A percentile compares a stretch with the other conserved stretches of the same genome.
Conservation (phyloP, 495 filamentous ascomycete species). For the Pyrenopolyporus hunteri region DNA sequence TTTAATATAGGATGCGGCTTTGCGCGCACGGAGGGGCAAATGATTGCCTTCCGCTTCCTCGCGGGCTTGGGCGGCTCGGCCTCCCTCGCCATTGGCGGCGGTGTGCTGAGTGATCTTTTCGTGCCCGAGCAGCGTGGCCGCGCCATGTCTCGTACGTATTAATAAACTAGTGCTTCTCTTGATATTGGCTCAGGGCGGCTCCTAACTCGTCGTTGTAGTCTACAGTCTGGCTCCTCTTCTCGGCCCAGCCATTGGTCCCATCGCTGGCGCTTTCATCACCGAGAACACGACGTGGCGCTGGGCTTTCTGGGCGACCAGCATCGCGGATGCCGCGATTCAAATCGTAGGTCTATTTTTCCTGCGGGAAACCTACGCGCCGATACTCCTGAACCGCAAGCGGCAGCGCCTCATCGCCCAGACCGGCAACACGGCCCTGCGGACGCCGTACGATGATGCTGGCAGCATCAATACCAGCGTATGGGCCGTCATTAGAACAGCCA, state of each 20-base stretch:
- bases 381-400: constrained; percentile 63
- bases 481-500: constrained; percentile 49
- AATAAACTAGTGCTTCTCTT: too few species aligned
- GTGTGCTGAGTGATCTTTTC: constrained; percentile 69
- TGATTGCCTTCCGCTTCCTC: constrained; percentile 64
- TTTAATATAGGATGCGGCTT: constrained; percentile 66
- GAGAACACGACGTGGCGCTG: constrained; percentile 74
- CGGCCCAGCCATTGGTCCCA: constrained; percentile 69
- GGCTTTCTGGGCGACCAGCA: constrained; percentile 69
- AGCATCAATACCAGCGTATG: constrained; percentile 45
- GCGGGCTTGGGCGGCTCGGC: constrained; percentile 60
- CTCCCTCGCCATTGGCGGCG: constrained; percentile 62
- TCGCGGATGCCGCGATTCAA: constrained; percentile 68
- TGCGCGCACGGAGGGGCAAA: constrained; percentile 57
- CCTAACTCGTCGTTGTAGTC: constrained; percentile 39
- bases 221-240: constrained; percentile 69
- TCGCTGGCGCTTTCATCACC: constrained; percentile 70
- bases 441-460: constrained; percentile 61
- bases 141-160: constrained; percentile 53
- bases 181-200: too few species aligned
- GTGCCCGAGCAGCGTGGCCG: constrained; percentile 66
- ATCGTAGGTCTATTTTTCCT: constrained; percentile 68
- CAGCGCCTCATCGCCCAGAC: constrained; percentile 65
- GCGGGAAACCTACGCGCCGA: constrained; percentile 72
- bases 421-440: constrained; percentile 65